phyloP scores from a whole-genome alignment of 345 rosid species.

The Boechera divaricarpa region DNA sequence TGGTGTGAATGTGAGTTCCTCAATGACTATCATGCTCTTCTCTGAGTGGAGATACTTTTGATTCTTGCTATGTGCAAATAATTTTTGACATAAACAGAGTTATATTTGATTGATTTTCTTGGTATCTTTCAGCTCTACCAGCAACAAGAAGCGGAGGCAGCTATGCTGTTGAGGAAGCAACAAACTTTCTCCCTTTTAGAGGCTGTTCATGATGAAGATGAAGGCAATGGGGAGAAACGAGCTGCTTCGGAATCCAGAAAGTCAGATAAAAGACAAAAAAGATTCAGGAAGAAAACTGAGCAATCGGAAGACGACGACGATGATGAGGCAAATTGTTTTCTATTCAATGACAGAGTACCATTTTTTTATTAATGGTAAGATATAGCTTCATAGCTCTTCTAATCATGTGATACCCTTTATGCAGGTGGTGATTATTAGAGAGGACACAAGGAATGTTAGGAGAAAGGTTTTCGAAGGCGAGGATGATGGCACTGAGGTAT shows the following conservation, averaged over 20 bases:
- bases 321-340: conserved; percentile 58
- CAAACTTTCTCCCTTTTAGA: conserved; percentile 58
- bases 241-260: conserved; percentile 49
- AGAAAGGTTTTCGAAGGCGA: conserved; percentile 53
- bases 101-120: background rate
- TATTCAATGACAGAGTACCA: conserved; percentile 28
- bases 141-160: conserved; percentile 78
- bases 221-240: conserved; percentile 29
- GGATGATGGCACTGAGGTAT: conserved; percentile 75
- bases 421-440: conserved; percentile 53
- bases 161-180: conserved; percentile 62
- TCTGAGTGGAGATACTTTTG: background rate
- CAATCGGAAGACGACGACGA: conserved; percentile 59
- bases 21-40: background rate
- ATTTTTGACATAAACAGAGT: background rate
- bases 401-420: conserved; percentile 30
- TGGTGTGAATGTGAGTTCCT: conserved; percentile 56
- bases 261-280: conserved; percentile 50
- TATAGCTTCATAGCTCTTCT: conserved; percentile 32
- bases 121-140: conserved; percentile 59
- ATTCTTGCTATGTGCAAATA: background rate
- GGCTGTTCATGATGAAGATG: conserved; percentile 53
- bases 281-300: conserved; percentile 74
- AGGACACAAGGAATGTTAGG: conserved; percentile 56
- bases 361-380: conserved; percentile 39